Percentiles rank a stretch among this genome's conserved stretches.
Evolutionary conservation across 2,329 filamentous ascomycete genomes (phyloP).

Genomic region (Colletotrichum camelliae): DNA sequence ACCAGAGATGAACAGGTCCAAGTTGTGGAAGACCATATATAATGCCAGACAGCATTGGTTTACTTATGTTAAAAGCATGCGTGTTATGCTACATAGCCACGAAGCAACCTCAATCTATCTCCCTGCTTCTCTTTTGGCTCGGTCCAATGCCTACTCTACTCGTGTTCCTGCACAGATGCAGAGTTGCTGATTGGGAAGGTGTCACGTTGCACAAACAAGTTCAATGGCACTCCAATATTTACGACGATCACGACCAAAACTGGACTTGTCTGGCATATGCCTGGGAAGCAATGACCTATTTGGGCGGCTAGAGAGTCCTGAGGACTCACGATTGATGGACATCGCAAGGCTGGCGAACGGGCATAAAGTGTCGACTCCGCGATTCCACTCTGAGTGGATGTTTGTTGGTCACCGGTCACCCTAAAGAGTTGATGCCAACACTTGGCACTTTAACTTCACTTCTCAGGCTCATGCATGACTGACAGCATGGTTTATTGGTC

Average conservation of each 20-base stretch:
- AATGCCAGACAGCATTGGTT: background rate
- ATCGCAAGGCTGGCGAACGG: background rate
- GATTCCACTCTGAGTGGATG: background rate
- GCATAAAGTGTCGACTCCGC: background rate
- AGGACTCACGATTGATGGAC: background rate
- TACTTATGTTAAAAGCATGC: background rate
- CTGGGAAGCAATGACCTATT: background rate
- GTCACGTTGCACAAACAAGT: accelerated
- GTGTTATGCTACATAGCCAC: background rate
- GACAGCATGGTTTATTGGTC: background rate
- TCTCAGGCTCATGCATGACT: accelerated
- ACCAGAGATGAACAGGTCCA: accelerated
- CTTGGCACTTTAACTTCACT: background rate
- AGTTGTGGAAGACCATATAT: background rate
- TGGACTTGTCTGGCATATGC: background rate
- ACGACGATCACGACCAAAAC: background rate
- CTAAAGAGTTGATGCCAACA: background rate
- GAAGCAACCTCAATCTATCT: background rate
- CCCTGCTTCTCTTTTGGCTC: background rate
- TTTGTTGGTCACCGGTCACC: background rate
- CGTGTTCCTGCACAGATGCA: background rate
- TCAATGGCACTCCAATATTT: background rate
- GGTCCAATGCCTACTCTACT: background rate
- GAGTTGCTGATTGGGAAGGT: background rate
- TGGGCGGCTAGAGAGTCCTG: accelerated